These are phyloP conservation scores for Rosa lucieae DNA, from an alignment of 306 rosid species.

Conservation along the genomic window DNA sequence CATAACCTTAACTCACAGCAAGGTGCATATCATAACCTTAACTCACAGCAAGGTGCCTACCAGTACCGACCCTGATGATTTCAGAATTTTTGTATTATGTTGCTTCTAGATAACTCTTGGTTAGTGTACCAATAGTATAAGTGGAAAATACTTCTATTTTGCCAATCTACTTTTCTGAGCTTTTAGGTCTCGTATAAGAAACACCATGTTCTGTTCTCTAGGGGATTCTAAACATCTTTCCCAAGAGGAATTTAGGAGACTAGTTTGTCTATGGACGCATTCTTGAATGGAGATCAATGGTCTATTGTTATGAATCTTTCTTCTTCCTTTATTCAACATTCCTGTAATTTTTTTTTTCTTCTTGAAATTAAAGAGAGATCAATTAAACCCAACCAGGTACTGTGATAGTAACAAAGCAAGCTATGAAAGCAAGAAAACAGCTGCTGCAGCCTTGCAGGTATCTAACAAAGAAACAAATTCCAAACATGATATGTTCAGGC, in stretches of 20 bases:
- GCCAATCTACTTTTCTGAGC: not conserved
- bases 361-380: too few relatives aligned
- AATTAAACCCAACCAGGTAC: not conserved
- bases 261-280: not conserved
- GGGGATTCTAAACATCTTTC: constrained; percentile 1
- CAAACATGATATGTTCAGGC: not conserved
- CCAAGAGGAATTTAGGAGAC: not conserved
- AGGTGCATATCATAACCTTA: constrained; percentile 1
- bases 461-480: not conserved
- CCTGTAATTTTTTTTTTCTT: not conserved
- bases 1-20: constrained; percentile 9
- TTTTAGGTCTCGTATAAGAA: not conserved
- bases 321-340: not conserved
- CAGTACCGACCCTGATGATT: constrained; percentile 20
- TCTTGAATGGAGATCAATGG: not conserved
- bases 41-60: constrained; percentile 20
- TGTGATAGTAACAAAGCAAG: not conserved
- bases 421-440: not conserved
- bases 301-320: not conserved
- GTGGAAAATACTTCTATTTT: not conserved
- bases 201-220: not conserved
- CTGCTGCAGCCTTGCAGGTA: not conserved
- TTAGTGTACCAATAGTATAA: not conserved
- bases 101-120: not conserved
- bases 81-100: constrained; percentile 13